Conservation (phyloP, 768 basidiomycete genomes). For the Agaricus blazei region DNA sequence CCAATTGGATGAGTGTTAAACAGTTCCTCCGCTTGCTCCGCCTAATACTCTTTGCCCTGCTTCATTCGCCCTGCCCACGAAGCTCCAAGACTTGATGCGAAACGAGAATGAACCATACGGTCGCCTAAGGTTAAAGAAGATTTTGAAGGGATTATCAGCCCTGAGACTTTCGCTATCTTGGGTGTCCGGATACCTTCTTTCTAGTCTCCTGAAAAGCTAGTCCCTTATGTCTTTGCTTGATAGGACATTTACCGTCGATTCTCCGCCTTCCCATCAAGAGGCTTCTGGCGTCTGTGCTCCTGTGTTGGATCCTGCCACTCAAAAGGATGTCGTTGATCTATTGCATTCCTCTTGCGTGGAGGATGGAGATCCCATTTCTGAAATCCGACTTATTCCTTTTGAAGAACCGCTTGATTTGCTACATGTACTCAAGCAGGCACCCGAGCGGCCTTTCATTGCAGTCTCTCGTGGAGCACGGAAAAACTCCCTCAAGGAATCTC, state of each 20-base stretch:
- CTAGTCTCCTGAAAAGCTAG: neutral
- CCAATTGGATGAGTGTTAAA: neutral
- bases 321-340: neutral
- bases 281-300: conserved; percentile 1
- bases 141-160: conserved; percentile 51
- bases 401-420: neutral
- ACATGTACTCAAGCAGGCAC: neutral
- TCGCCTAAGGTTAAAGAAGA: conserved; percentile 39
- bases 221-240: neutral
- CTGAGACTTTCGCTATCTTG: conserved; percentile 61
- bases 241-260: conserved; percentile 7
- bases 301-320: neutral
- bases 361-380: neutral
- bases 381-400: neutral
- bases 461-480: neutral
- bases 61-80: conserved; percentile 26
- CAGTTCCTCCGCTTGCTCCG: conserved; percentile 53
- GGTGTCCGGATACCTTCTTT: conserved; percentile 39
- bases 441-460: neutral
- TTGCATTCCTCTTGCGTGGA: neutral
- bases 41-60: conserved; percentile 44
- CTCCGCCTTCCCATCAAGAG: conserved; percentile 8
- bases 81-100: neutral
- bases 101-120: neutral
- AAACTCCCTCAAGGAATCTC: neutral